Evolutionary conservation across 352 stramenopile genomes (phyloP), one percentile per base, ranked within the genome.

Genomic region (Pythium monospermum): DNA sequence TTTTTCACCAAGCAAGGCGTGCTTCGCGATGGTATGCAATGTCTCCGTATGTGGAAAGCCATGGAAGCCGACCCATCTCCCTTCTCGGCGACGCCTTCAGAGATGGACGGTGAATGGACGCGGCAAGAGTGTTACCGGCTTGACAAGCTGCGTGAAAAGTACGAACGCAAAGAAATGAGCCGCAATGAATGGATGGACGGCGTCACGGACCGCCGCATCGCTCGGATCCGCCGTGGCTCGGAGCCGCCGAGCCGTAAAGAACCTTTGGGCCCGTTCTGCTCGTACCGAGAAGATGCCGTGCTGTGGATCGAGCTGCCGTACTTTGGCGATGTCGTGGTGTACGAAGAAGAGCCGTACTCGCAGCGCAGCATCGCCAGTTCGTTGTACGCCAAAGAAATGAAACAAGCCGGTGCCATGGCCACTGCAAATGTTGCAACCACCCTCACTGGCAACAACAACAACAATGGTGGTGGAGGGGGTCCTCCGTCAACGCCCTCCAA

Each of bases 101-200:
- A 92, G 49, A 69, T 89, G 16, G 64, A 86, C 47, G 78, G 87
- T 43, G 76, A 89, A 37, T 91, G 78, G 77, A 53, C 73, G 13
- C 57, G 68, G 13, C 77, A 90, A 37, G 73, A 95, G 47, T 84
- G 73, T 28, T 94, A 90, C 27, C 78, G 82, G 22, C 70, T 95
- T 27, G 81, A 93, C 64, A 94, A 96, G 55, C 76, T 88, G 2
- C 74, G 81, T 10, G 87, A 97, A 53, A 87, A 85, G 59, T 95
- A 94, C 64, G 85, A 93, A 30, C 84, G 85, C 47, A 91, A 91
- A 28, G 78, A 94, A 39, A 91, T 95, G 41, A 57, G 73, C 22
- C 72, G 75, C 18, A 90, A 92, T 57, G 83, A 95, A 55, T 97
- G 88, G 90, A 92, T 97, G 67, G 90, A 97, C 53, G 84, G 79